phyloP scores from a whole-genome alignment of 495 filamentous ascomycete species.

The Hypomontagnella submonticulosa region DNA sequence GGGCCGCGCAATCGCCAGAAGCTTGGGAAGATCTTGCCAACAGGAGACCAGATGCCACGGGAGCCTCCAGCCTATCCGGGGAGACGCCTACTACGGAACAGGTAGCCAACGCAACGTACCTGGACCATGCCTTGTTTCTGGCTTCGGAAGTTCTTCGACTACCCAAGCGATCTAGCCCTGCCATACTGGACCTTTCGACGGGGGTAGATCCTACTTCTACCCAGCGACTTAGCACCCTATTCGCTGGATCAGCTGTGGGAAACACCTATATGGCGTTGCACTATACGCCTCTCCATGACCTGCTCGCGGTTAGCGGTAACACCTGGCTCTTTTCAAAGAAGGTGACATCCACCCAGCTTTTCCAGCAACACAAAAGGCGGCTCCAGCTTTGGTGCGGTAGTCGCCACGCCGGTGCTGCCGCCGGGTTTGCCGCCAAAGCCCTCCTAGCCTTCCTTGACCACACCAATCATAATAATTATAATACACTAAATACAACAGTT shows the following conservation, averaged over 20 bases:
- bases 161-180: constrained; percentile 47
- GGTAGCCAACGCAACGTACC: constrained; percentile 36
- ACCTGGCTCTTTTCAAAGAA: constrained; percentile 61
- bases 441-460: constrained; percentile 41
- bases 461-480: constrained; percentile 25
- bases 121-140: constrained; percentile 54
- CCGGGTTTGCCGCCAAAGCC: constrained; percentile 44
- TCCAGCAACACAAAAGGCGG: constrained; percentile 52
- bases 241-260: constrained; percentile 51
- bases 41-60: constrained; percentile 41
- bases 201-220: constrained; percentile 45
- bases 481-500: constrained; percentile 34
- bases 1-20: constrained; percentile 52
- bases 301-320: constrained; percentile 60
- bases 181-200: constrained; percentile 46
- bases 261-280: constrained; percentile 61
- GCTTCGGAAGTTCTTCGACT: constrained; percentile 52
- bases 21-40: constrained; percentile 48
- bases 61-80: constrained; percentile 44
- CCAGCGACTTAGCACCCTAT: constrained; percentile 52
- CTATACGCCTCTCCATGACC: constrained; percentile 59
- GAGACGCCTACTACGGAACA: constrained; percentile 47
- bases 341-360: constrained; percentile 49
- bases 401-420: constrained; percentile 33
- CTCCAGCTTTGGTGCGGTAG: constrained; percentile 51